These are phyloP conservation scores for Oryza rufipogon DNA, from an alignment of 176 grass and related monocot species.

Conservation along the genomic window DNA sequence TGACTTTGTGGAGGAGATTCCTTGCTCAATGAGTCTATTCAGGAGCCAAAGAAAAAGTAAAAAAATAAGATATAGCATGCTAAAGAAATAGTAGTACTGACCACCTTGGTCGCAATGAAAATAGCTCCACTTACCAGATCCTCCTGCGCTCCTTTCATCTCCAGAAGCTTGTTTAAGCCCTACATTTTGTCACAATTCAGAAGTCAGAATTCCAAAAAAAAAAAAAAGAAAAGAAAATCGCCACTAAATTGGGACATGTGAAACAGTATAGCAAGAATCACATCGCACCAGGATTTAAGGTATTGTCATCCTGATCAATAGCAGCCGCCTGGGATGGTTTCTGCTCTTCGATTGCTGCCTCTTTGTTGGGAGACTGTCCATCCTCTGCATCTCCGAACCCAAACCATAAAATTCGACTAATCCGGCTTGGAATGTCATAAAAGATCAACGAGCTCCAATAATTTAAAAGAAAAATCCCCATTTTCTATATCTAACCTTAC, in stretches of 20 bases:
- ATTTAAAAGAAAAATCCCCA: not conserved
- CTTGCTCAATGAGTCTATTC: not conserved
- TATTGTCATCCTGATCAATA: conserved; percentile 7
- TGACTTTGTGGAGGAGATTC: conserved; percentile 7
- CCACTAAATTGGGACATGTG: not conserved
- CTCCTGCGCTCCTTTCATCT: not conserved
- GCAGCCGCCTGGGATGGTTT: conserved; percentile 12
- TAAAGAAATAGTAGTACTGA: not conserved
- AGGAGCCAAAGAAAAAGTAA: not conserved
- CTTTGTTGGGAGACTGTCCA: conserved; percentile 21
- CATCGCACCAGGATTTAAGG: conserved; percentile 30
- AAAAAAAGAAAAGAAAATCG: not conserved
- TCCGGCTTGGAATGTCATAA: not conserved
- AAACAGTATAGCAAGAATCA: conserved; percentile 7
- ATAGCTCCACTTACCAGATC: conserved; percentile 34
- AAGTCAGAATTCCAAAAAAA: conserved; percentile 26
- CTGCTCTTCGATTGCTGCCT: conserved; percentile 24
- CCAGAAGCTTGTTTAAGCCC: conserved; percentile 14
- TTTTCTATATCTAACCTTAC: not conserved
- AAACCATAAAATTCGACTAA: conserved; percentile 12
- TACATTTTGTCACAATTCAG: conserved; percentile 30
- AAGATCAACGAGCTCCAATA: not conserved
- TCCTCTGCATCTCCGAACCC: conserved; percentile 26
- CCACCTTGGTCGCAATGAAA: not conserved
- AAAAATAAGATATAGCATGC: not conserved